A percentile compares a stretch with the other conserved stretches of the same genome.
Conservation (phyloP, 2,329 filamentous ascomycete species). For the Phyllosticta citriasiana region DNA sequence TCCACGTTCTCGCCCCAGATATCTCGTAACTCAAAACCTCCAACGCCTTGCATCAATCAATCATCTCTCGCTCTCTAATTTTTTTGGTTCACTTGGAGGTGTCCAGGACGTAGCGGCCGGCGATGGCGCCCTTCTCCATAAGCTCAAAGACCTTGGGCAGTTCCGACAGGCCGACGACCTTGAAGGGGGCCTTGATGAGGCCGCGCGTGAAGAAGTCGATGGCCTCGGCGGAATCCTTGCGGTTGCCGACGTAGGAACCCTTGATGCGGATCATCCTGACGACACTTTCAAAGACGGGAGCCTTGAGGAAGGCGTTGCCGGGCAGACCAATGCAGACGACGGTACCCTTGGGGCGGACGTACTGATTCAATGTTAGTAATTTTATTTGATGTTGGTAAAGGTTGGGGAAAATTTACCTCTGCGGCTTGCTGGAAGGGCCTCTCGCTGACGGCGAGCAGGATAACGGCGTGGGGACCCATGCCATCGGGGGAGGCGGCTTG, state of each 20-base stretch:
- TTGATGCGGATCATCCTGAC: constrained; percentile 86
- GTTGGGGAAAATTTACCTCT: constrained; percentile 24
- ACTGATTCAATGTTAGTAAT: constrained; percentile 28
- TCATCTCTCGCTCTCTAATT: not conserved
- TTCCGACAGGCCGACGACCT: constrained; percentile 71
- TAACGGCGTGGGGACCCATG: constrained; percentile 75
- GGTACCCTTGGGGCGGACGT: constrained; percentile 71
- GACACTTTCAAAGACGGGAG: constrained; percentile 83
- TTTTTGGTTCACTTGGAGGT: constrained; percentile 34
- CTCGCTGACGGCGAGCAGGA: constrained; percentile 78
- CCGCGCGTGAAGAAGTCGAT: constrained; percentile 81
- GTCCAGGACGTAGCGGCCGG: constrained; percentile 72
- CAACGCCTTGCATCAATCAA: not conserved
- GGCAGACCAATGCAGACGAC: constrained; percentile 88
- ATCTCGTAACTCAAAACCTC: not conserved
- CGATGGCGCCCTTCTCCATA: constrained; percentile 56
- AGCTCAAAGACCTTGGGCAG: constrained; percentile 71
- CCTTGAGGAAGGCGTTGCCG: constrained; percentile 65
- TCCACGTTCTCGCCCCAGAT: not conserved
- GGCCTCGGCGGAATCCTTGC: constrained; percentile 77
- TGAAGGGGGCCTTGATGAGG: constrained; percentile 78
- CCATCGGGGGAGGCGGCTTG: constrained; percentile 71
- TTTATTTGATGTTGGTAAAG: not conserved
- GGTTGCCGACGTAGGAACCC: constrained; percentile 88
- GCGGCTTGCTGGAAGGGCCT: constrained; percentile 93